Percentiles rank a stretch among this genome's conserved stretches.
These are phyloP conservation scores for Pythium pectinolyticum DNA, from an alignment of 352 stramenopile genomes.

Conservation along the genomic window DNA sequence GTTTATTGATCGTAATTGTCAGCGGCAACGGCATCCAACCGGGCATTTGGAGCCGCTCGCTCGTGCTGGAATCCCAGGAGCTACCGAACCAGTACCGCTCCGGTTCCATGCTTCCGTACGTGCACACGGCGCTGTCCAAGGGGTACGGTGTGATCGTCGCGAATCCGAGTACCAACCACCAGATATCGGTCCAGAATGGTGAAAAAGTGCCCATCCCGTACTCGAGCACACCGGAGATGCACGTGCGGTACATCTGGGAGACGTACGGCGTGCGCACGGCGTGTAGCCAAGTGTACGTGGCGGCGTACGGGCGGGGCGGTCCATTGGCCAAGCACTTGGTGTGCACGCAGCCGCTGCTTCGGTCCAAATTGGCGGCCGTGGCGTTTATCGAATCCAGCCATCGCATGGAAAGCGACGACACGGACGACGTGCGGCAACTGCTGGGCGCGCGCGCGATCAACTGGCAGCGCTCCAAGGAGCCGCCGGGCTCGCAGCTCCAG, in stretches of 20 bases:
- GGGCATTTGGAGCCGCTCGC: conserved; percentile 82
- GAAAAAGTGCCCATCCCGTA: conserved; percentile 78
- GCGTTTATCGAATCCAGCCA: conserved; percentile 86
- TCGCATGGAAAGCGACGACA: conserved; percentile 61
- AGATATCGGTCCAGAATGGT: conserved; percentile 59
- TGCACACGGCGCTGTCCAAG: conserved; percentile 76
- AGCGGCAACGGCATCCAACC: conserved; percentile 85
- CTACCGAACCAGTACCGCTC: conserved; percentile 79
- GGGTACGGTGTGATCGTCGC: conserved; percentile 81
- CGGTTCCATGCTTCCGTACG: conserved; percentile 80
- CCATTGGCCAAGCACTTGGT: conserved; percentile 76
- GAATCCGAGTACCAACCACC: conserved; percentile 79
- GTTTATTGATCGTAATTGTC: conserved; percentile 74
- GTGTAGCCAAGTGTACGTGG: conserved; percentile 80
- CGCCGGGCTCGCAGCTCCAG: conserved; percentile 63
- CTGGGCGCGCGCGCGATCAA: conserved; percentile 78
- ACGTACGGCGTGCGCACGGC: conserved; percentile 67
- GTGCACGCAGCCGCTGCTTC: conserved; percentile 61
- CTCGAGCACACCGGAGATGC: conserved; percentile 74
- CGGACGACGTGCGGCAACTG: conserved; percentile 60
- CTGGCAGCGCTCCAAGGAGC: conserved; percentile 76
- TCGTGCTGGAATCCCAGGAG: conserved; percentile 73
- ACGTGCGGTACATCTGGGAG: conserved; percentile 84
- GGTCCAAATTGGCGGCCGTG: conserved; percentile 64
- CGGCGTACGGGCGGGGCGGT: conserved; percentile 71